Evolutionary conservation across 768 basidiomycete species (phyloP).

Genomic region (Termitomyces sp.): DNA sequence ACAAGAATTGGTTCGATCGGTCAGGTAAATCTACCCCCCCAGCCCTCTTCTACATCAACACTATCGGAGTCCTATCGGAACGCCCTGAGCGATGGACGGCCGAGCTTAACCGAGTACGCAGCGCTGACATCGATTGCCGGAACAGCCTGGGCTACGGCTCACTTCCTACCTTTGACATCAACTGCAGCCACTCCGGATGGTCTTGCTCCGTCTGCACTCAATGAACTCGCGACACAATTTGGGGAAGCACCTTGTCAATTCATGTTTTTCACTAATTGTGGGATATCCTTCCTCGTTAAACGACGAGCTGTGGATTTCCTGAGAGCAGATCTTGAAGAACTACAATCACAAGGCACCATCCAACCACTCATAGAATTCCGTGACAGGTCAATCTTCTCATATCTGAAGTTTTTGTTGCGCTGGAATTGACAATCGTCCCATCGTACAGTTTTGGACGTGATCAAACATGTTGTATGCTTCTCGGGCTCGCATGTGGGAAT

Average conservation of each 20-base stretch:
- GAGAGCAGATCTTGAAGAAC: slow-evolving; percentile 76
- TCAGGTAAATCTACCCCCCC: slow-evolving; percentile 50
- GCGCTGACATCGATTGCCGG: slow-evolving; percentile 78
- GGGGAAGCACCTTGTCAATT: slow-evolving; percentile 75
- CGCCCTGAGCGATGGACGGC: slow-evolving; percentile 37
- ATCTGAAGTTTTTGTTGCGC: background rate
- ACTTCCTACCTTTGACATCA: slow-evolving; percentile 35
- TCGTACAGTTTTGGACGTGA: slow-evolving; percentile 78
- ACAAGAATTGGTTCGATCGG: slow-evolving; percentile 69
- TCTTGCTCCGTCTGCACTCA: slow-evolving; percentile 56
- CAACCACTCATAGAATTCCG: slow-evolving; percentile 83
- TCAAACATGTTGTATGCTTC: slow-evolving; percentile 89
- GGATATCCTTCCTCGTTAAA: slow-evolving; percentile 77
- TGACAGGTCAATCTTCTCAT: slow-evolving; percentile 53
- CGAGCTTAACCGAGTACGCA: slow-evolving; percentile 75
- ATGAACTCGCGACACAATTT: slow-evolving; percentile 82
- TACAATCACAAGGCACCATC: slow-evolving; percentile 70
- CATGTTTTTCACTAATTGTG: slow-evolving; percentile 85
- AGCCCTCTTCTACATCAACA: slow-evolving; percentile 31
- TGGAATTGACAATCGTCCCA: slow-evolving; percentile 4
- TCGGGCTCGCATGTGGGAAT: slow-evolving; percentile 83
- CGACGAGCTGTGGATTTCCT: slow-evolving; percentile 84
- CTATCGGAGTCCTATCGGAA: slow-evolving; percentile 34
- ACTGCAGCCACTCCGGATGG: slow-evolving; percentile 32
- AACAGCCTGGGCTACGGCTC: slow-evolving; percentile 79